Percentiles rank a stretch among this genome's conserved stretches.
Conservation (phyloP, 1,284 basidiomycete genomes). For the Trametes hirsuta region DNA sequence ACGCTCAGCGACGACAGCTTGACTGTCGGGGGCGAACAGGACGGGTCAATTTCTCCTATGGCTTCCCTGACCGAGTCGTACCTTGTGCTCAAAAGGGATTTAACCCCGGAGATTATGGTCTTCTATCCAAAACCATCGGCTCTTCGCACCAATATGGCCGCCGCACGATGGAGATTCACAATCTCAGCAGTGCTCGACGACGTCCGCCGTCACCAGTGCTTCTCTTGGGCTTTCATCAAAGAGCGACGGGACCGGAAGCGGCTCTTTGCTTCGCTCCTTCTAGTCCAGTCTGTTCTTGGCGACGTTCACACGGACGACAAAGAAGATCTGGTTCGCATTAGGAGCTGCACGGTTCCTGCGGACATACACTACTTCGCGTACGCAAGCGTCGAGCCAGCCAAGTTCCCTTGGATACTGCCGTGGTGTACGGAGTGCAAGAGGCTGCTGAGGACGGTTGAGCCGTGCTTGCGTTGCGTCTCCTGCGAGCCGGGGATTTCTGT, state of each 20-base stretch:
- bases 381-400: constrained; percentile 11
- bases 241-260: constrained; percentile 9
- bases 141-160: constrained; percentile 17
- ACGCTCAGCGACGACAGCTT: constrained; percentile 5
- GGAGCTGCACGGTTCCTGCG: not conserved
- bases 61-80: not conserved
- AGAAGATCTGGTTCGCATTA: constrained; percentile 8
- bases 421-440: constrained; percentile 8
- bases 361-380: constrained; percentile 10
- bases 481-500: constrained; percentile 1
- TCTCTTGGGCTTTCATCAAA: constrained; percentile 10
- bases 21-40: not conserved
- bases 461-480: constrained; percentile 5
- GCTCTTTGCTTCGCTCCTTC: constrained; percentile 19
- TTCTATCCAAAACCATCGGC: constrained; percentile 26
- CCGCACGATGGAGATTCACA: constrained; percentile 32
- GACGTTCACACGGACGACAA: constrained; percentile 5
- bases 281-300: constrained; percentile 5
- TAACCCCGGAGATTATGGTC: constrained; percentile 17
- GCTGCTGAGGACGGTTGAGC: constrained; percentile 10
- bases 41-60: not conserved
- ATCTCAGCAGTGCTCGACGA: constrained; percentile 18
- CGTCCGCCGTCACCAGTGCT: constrained; percentile 11
- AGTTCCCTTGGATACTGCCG: constrained; percentile 9
- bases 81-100: constrained; percentile 20